phyloP scores from a whole-genome alignment of 2,329 filamentous ascomycete genomes.

The Cercospora nicotianae region DNA sequence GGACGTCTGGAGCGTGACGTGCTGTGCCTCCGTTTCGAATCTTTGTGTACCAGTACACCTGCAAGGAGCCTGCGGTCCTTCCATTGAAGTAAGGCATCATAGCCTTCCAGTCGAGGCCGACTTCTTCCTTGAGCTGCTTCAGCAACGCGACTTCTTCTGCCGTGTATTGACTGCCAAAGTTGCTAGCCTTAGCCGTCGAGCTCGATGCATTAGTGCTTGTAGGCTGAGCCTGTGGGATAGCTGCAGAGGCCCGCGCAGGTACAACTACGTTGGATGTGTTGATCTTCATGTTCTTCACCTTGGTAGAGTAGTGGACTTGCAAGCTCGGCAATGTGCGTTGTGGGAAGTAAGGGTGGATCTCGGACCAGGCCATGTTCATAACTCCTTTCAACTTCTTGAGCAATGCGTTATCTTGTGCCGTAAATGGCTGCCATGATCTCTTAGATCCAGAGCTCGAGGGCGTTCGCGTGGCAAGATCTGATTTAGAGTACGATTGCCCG shows the following conservation, averaged over 20 bases:
- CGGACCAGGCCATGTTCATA: slow-evolving; percentile 39
- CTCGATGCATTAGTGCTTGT: neutral
- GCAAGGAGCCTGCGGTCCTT: slow-evolving; percentile 35
- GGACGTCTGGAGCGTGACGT: neutral
- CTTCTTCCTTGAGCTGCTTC: slow-evolving; percentile 45
- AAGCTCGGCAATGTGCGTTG: slow-evolving; percentile 35
- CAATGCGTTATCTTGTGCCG: slow-evolving; percentile 35
- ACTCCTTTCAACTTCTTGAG: slow-evolving; percentile 47
- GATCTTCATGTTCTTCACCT: slow-evolving; percentile 12
- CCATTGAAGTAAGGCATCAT: slow-evolving; percentile 40
- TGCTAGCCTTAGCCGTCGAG: neutral
- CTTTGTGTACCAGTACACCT: slow-evolving; percentile 32
- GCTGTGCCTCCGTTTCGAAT: slow-evolving; percentile 3
- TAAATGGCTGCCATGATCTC: slow-evolving; percentile 22
- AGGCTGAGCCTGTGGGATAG: neutral
- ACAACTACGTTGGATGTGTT: neutral
- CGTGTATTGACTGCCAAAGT: slow-evolving; percentile 26
- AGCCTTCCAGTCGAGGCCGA: slow-evolving; percentile 39
- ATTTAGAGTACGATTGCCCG: neutral
- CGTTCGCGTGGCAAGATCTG: neutral
- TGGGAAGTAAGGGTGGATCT: slow-evolving; percentile 41
- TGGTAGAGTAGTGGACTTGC: slow-evolving; percentile 32
- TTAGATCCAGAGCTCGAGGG: neutral
- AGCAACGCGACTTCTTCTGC: slow-evolving; percentile 39
- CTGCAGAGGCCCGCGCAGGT: neutral